Conservation (phyloP, 2,329 filamentous ascomycete genomes). For the Cryphonectria naterciae region DNA sequence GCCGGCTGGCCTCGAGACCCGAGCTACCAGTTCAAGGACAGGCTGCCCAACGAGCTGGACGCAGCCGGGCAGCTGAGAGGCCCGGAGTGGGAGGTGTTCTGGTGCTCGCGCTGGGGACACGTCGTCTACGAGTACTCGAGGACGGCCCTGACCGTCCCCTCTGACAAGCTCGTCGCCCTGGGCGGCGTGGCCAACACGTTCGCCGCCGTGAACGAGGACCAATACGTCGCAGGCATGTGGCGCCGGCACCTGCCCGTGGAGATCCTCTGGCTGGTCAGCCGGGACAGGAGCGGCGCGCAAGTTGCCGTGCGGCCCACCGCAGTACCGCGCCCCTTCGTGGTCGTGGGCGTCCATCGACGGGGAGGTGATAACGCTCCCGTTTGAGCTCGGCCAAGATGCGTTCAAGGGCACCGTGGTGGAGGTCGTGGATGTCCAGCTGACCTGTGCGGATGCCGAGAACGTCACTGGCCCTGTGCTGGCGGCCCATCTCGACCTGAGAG, state of each 20-base stretch:
- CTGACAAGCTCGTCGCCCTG: conserved; percentile 11
- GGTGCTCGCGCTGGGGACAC: not conserved
- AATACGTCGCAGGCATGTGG: not conserved
- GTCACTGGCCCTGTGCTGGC: not conserved
- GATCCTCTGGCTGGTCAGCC: not conserved
- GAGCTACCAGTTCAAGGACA: not conserved
- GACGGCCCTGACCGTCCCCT: not conserved
- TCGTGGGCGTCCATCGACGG: conserved; percentile 5
- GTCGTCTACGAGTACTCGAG: not conserved
- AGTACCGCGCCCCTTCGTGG: conserved; percentile 6
- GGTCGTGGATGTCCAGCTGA: not conserved
- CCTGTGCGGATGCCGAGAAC: not conserved
- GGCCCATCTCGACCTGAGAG: not conserved
- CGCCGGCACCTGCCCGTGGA: not conserved
- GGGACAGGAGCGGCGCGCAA: not conserved
- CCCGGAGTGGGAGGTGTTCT: not conserved
- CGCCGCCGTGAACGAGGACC: not conserved
- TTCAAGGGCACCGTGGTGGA: not conserved
- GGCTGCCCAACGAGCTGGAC: not conserved
- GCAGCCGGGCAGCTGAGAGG: no score
- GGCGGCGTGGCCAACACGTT: conserved; percentile 2
- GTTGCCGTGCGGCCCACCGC: not conserved
- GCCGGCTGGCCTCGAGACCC: not conserved
- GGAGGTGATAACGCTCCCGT: not conserved
- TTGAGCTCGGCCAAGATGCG: not conserved